phyloP scores from a whole-genome alignment of 257 asterid species.

The Rubia yunnanensis region DNA sequence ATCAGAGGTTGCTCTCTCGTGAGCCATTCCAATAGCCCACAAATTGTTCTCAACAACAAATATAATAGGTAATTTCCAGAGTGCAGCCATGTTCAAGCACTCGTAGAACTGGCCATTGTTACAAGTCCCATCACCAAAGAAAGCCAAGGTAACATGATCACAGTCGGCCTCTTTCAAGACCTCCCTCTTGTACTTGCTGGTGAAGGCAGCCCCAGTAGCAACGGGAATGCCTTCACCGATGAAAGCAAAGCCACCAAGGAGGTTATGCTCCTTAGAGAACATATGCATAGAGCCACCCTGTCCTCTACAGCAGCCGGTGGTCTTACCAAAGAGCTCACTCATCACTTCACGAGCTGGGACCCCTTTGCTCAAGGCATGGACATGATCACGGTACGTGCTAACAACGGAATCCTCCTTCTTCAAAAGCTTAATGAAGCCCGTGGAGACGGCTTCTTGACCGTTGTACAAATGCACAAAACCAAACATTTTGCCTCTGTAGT shows the following conservation, averaged over 20 bases:
- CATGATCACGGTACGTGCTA: slow-evolving; percentile 93
- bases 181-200: slow-evolving; percentile 78
- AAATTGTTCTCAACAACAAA: slow-evolving; percentile 95
- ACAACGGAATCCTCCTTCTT: slow-evolving; percentile 77
- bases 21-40: slow-evolving; percentile 99
- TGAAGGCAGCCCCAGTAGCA: slow-evolving; percentile 94
- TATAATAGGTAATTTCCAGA: slow-evolving; percentile 91
- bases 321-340: slow-evolving; percentile 98
- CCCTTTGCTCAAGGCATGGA: slow-evolving; percentile 95
- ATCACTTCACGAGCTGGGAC: slow-evolving; percentile 89
- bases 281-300: slow-evolving; percentile 99
- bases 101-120: slow-evolving; percentile 95
- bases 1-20: slow-evolving; percentile 92
- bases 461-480: slow-evolving; percentile 95
- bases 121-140: slow-evolving; percentile 95
- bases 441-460: slow-evolving; percentile 96
- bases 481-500: slow-evolving; percentile 96
- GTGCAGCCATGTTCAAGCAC: slow-evolving; percentile 97
- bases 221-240: slow-evolving; percentile 96
- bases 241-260: slow-evolving; percentile 93
- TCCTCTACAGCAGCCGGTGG: slow-evolving; percentile 98
- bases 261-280: slow-evolving; percentile 95
- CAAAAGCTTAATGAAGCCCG: slow-evolving; percentile 91
- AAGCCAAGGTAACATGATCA: slow-evolving; percentile 83
- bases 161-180: slow-evolving; percentile 71